phyloP scores from a whole-genome alignment of 73 alveolate genomes.

The Paramecium primaurelia region DNA sequence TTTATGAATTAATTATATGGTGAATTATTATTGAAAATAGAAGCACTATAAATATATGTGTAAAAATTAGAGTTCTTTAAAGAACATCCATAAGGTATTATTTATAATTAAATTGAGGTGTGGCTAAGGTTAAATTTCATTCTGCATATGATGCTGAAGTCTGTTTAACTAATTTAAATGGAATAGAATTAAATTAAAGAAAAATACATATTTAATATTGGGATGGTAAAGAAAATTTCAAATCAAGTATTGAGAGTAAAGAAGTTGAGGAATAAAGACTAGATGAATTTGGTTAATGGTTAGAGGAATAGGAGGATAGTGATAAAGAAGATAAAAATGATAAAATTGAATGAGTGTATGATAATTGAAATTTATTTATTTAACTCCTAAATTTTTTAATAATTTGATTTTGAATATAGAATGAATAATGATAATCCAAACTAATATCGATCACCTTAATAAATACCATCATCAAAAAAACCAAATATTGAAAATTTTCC shows the following conservation, averaged over 20 bases:
- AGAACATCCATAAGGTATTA: conserved; percentile 65
- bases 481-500: background rate
- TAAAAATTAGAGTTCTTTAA: conserved; percentile 66
- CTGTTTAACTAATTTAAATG: conserved; percentile 69
- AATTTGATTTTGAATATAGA: background rate
- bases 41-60: conserved; percentile 66
- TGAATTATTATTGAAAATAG: conserved; percentile 63
- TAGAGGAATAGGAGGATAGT: conserved; percentile 71
- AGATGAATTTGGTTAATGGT: conserved; percentile 84
- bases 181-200: conserved; percentile 69
- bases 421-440: background rate
- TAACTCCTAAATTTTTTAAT: background rate
- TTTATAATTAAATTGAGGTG: conserved; percentile 60
- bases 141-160: conserved; percentile 73
- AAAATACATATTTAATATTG: conserved; percentile 66
- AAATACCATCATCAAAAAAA: background rate
- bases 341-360: conserved; percentile 27
- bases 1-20: conserved; percentile 57
- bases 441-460: background rate
- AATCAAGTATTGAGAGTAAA: conserved; percentile 57
- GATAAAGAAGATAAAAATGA: conserved; percentile 64
- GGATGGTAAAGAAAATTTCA: conserved; percentile 85
- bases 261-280: conserved; percentile 73
- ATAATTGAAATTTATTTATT: background rate
- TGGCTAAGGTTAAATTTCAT: conserved; percentile 69